Evolutionary conservation across 257 asterid species (phyloP).

Genomic region (Datura wrightii): DNA sequence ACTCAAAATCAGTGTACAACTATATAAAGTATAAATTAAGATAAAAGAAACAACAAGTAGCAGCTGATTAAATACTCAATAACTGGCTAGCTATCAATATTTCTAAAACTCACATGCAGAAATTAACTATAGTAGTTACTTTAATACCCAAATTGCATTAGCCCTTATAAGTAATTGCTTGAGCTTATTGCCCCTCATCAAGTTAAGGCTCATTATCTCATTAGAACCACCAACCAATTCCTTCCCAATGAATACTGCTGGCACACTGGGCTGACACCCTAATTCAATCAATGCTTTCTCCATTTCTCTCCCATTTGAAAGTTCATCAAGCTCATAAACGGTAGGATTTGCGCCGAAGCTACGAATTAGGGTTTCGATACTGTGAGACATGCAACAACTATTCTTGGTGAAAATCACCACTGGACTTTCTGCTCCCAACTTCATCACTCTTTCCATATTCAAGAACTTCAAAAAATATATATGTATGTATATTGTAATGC

Average conservation of each 20-base stretch:
- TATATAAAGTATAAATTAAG: not conserved
- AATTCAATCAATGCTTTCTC: conserved; percentile 53
- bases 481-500: not conserved
- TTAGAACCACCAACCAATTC: conserved; percentile 65
- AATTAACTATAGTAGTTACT: not conserved
- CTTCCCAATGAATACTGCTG: conserved; percentile 68
- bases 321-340: conserved; percentile 53
- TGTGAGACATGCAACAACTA: conserved; percentile 64
- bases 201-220: conserved; percentile 65
- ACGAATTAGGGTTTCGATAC: conserved; percentile 48
- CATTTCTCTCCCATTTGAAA: conserved; percentile 49
- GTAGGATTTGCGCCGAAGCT: conserved; percentile 65
- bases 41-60: not conserved
- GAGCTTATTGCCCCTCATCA: conserved; percentile 54
- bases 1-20: not conserved
- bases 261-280: conserved; percentile 63
- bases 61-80: not conserved
- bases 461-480: not conserved
- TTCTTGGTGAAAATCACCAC: conserved; percentile 70
- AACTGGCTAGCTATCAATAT: not conserved
- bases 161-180: conserved; percentile 63
- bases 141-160: conserved; percentile 64
- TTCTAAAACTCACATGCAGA: not conserved
- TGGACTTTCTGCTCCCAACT: conserved; percentile 51
- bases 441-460: conserved; percentile 51